Conservation (phyloP, 805 yeast species). For the Starmerella ratchasimensis region DNA sequence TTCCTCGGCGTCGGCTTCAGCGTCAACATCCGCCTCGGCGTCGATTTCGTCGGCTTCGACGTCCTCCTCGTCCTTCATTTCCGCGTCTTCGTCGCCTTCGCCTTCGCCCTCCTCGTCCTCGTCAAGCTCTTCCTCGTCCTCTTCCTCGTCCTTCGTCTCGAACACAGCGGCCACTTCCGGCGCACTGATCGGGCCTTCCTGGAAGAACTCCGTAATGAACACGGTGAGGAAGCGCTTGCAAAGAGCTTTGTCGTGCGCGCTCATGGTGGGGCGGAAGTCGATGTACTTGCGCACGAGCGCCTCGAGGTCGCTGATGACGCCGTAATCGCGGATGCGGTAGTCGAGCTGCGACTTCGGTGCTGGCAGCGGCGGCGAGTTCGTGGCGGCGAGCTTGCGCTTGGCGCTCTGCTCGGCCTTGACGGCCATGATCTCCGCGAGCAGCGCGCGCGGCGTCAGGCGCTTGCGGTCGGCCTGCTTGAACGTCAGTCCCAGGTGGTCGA, state of each 20-base stretch:
- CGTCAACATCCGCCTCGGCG: conserved; percentile 2
- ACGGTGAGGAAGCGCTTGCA: conserved; percentile 55
- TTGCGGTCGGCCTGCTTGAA: conserved; percentile 96
- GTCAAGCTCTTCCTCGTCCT: not conserved
- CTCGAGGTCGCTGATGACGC: conserved; percentile 59
- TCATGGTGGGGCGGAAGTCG: conserved; percentile 55
- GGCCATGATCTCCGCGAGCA: conserved; percentile 82
- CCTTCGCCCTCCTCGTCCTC: conserved; percentile 1
- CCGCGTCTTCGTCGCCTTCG: not conserved
- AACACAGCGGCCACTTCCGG: conserved; percentile 1
- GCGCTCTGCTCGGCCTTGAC: conserved; percentile 83
- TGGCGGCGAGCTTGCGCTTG: conserved; percentile 67
- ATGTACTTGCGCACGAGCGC: conserved; percentile 54
- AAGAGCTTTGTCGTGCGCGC: conserved; percentile 67
- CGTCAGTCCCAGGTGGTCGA: conserved; percentile 90
- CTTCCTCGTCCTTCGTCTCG: not conserved
- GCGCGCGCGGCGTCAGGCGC: conserved; percentile 72
- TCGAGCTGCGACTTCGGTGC: conserved; percentile 64
- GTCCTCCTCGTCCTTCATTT: not conserved
- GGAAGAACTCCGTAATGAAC: conserved; percentile 62
- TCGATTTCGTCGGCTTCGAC: conserved; percentile 1
- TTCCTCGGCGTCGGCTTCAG: not conserved
- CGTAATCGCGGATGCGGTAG: conserved; percentile 50
- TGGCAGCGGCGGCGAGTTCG: conserved; percentile 36
- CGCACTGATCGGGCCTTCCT: conserved; percentile 18